A percentile compares a stretch with the other conserved stretches of the same genome.
These are phyloP conservation scores for Sphaerulina populicola DNA, from an alignment of 2,329 filamentous ascomycete genomes.

Conservation along the genomic window DNA sequence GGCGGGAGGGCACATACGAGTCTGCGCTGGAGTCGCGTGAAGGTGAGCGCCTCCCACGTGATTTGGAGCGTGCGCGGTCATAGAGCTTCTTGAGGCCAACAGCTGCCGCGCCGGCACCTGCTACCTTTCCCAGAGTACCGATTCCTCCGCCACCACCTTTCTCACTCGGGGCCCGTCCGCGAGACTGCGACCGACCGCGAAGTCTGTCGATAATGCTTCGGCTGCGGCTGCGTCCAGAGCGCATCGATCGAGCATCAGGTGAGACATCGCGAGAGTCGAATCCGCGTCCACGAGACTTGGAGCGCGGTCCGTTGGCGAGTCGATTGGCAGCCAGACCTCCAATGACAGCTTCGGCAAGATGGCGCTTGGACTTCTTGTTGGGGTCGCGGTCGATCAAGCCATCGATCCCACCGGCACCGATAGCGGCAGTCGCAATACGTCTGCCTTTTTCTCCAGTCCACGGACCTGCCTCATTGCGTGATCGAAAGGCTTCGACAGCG, in stretches of 20 bases:
- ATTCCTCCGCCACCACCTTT: slow-evolving; percentile 40
- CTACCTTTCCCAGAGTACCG: slow-evolving; percentile 43
- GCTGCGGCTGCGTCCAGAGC: slow-evolving; percentile 50
- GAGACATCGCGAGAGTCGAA: slow-evolving; percentile 31
- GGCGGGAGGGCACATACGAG: slow-evolving; percentile 46
- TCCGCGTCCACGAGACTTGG: slow-evolving; percentile 52
- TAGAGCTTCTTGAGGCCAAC: slow-evolving; percentile 46
- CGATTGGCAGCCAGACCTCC: slow-evolving; percentile 82
- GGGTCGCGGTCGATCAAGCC: slow-evolving; percentile 60
- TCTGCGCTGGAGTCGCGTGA: slow-evolving; percentile 43
- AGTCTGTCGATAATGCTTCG: slow-evolving; percentile 46
- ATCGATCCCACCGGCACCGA: slow-evolving; percentile 79
- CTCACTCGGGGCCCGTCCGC: slow-evolving; percentile 32
- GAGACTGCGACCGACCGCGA: slow-evolving; percentile 45
- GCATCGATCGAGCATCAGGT: slow-evolving; percentile 34
- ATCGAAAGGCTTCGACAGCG: slow-evolving; percentile 83
- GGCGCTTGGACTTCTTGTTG: slow-evolving; percentile 66
- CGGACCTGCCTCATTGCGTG: slow-evolving; percentile 76
- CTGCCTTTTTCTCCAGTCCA: slow-evolving; percentile 91
- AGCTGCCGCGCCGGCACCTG: slow-evolving; percentile 43
- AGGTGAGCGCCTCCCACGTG: slow-evolving; percentile 41
- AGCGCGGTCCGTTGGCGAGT: slow-evolving; percentile 69
- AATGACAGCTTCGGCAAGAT: slow-evolving; percentile 77
- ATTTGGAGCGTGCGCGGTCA: slow-evolving; percentile 49
- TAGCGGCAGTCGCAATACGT: slow-evolving; percentile 78